Evolutionary conservation across 805 yeast species (phyloP).

Genomic region (Hemisphaericaspora nanyangensis): DNA sequence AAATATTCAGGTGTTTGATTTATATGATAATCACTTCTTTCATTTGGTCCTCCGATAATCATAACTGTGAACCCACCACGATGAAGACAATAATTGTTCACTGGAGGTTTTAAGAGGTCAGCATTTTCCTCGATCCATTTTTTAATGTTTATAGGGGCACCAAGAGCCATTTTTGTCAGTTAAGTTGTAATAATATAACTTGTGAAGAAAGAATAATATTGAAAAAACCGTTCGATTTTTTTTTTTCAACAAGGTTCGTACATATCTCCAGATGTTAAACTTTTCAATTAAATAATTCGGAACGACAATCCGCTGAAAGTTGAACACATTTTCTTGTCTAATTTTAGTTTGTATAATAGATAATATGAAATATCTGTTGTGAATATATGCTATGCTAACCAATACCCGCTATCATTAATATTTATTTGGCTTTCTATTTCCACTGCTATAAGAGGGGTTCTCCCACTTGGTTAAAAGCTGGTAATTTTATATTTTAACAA

Average conservation of each 20-base stretch:
- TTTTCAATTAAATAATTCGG: not conserved
- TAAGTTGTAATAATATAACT: not conserved
- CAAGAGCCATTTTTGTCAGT: conserved; percentile 37
- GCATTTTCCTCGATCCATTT: conserved; percentile 79
- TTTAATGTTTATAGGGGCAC: conserved; percentile 70
- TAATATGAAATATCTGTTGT: not conserved
- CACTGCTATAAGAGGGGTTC: too few relatives aligned
- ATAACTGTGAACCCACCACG: conserved; percentile 90
- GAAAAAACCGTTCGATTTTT: not conserved
- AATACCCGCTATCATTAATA: too few relatives aligned
- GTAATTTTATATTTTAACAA: too few relatives aligned
- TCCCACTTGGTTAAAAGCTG: too few relatives aligned
- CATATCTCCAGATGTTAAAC: too few relatives aligned
- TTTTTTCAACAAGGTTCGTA: not conserved
- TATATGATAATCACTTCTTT: conserved; percentile 87
- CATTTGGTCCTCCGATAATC: conserved; percentile 97
- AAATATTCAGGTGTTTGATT: conserved; percentile 96
- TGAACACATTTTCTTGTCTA: too few relatives aligned
- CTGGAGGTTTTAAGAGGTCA: conserved; percentile 83
- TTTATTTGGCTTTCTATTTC: too few relatives aligned
- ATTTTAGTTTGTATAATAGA: too few relatives aligned
- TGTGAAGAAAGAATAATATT: not conserved
- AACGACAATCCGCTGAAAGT: not conserved
- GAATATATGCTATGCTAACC: too few relatives aligned
- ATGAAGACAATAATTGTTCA: conserved; percentile 85